Percentiles rank a stretch among this genome's conserved stretches.
phyloP scores from a whole-genome alignment of 257 asterid genomes.

The Anisodus tanguticus region DNA sequence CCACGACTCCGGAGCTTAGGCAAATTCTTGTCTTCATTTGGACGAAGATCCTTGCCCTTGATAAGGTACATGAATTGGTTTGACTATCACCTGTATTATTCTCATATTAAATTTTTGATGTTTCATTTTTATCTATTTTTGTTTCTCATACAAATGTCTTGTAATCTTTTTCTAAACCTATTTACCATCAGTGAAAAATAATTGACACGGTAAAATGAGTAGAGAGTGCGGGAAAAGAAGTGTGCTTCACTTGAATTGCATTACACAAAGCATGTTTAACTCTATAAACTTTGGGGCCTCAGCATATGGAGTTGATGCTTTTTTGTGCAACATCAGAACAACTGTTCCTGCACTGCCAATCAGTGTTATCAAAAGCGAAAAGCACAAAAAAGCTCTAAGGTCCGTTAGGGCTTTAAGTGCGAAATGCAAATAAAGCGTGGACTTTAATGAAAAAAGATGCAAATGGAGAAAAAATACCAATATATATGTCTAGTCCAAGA shows the following conservation, averaged over 20 bases:
- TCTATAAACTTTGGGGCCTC: slow-evolving; percentile 11
- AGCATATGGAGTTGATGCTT: background rate
- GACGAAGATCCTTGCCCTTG: slow-evolving; percentile 96
- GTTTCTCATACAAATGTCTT: background rate
- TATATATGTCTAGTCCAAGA: too few relatives aligned
- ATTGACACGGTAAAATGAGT: background rate
- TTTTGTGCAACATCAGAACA: background rate
- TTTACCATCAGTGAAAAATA: background rate
- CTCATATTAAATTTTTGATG: background rate
- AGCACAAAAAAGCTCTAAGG: too few relatives aligned
- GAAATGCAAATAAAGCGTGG: too few relatives aligned
- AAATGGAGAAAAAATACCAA: too few relatives aligned
- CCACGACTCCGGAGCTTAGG: slow-evolving; percentile 90
- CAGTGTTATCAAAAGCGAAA: too few relatives aligned
- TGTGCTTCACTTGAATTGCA: background rate
- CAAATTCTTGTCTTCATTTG: slow-evolving; percentile 98
- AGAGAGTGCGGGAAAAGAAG: background rate
- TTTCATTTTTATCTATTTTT: background rate
- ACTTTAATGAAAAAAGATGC: too few relatives aligned
- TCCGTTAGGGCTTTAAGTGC: too few relatives aligned
- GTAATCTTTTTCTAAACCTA: background rate
- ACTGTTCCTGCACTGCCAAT: background rate
- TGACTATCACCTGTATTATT: background rate
- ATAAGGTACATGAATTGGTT: slow-evolving; percentile 60
- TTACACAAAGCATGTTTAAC: background rate